These are phyloP conservation scores for Stemphylium vesicarium DNA, from an alignment of 2,329 filamentous ascomycete genomes.

Conservation along the genomic window DNA sequence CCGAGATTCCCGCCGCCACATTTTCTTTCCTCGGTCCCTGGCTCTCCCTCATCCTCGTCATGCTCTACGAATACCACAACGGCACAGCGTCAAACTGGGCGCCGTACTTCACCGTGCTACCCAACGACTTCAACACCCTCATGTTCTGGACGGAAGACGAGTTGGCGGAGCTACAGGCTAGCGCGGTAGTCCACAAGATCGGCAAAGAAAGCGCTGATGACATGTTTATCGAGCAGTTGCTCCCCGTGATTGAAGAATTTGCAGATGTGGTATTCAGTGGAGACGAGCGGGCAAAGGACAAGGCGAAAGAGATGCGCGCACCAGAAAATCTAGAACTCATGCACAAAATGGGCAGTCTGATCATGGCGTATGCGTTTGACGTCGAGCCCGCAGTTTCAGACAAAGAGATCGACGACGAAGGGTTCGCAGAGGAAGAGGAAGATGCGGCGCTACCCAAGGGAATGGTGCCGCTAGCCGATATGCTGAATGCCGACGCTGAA, in stretches of 20 bases:
- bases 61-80: conserved; percentile 76
- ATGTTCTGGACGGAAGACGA: conserved; percentile 87
- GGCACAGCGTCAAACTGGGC: conserved; percentile 72
- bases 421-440: conserved; percentile 55
- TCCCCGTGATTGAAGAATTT: conserved; percentile 59
- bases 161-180: conserved; percentile 75
- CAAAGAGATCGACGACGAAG: conserved; percentile 65
- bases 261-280: conserved; percentile 49
- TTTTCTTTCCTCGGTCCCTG: conserved; percentile 53
- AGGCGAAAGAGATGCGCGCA: conserved; percentile 51
- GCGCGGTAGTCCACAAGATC: conserved; percentile 76
- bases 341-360: conserved; percentile 83
- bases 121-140: conserved; percentile 74
- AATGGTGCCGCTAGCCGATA: conserved; percentile 90
- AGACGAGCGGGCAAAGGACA: conserved; percentile 38
- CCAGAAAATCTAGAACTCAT: conserved; percentile 63
- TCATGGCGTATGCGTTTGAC: conserved; percentile 94
- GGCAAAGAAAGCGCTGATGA: conserved; percentile 74
- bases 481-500: conserved; percentile 86
- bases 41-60: conserved; percentile 72
- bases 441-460: conserved; percentile 68
- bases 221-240: conserved; percentile 66
- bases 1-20: conserved; percentile 53
- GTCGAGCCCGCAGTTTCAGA: conserved; percentile 59
- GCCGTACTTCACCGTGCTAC: conserved; percentile 78